These are phyloP conservation scores for Candida caryicola DNA, from an alignment of 805 yeast species.

Conservation along the genomic window DNA sequence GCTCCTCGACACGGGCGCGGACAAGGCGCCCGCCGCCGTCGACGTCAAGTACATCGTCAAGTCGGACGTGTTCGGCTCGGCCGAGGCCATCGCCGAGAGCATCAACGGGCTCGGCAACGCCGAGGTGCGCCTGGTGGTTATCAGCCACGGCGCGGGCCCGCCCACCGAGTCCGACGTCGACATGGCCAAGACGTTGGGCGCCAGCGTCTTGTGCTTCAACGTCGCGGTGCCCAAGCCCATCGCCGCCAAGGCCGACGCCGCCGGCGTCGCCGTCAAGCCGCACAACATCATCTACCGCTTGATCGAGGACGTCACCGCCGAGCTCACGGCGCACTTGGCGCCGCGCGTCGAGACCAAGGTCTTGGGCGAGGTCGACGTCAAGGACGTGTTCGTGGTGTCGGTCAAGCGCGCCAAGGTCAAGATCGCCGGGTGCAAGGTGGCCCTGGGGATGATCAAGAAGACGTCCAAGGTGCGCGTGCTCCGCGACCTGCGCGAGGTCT, in stretches of 20 bases:
- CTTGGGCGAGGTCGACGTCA: conserved; percentile 63
- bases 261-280: conserved; percentile 55
- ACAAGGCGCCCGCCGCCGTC: conserved; percentile 17
- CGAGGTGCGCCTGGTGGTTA: conserved; percentile 68
- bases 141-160: conserved; percentile 76
- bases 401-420: conserved; percentile 52
- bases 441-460: conserved; percentile 63
- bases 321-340: conserved; percentile 55
- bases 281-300: conserved; percentile 84
- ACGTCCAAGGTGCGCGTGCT: conserved; percentile 56
- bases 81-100: conserved; percentile 87
- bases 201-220: conserved; percentile 78
- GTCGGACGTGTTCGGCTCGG: conserved; percentile 93
- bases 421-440: conserved; percentile 87
- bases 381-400: conserved; percentile 69
- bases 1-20: conserved; percentile 35
- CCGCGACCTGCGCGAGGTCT: conserved; percentile 47
- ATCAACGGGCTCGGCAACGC: conserved; percentile 82
- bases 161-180: conserved; percentile 50
- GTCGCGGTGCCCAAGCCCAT: conserved; percentile 64
- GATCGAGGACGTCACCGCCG: conserved; percentile 76
- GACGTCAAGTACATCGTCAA: conserved; percentile 65
- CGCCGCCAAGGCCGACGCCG: conserved; percentile 52
- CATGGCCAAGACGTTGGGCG: conserved; percentile 45
- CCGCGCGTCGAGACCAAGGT: conserved; percentile 68